phyloP scores from a whole-genome alignment of 208 protist genomes.

The Balamuthia mandrillaris region DNA sequence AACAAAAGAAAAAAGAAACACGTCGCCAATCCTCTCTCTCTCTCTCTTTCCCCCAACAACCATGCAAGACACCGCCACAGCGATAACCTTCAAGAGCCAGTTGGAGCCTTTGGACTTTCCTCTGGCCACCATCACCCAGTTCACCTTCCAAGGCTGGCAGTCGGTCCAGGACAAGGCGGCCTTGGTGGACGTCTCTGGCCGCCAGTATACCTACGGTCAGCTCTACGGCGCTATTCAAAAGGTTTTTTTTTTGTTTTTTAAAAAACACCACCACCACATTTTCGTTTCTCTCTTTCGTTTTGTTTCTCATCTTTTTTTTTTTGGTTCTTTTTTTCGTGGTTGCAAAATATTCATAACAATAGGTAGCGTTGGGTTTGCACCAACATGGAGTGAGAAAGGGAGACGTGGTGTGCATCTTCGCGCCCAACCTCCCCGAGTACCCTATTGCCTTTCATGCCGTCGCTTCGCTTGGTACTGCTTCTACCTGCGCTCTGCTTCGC shows the following conservation, averaged over 20 bases:
- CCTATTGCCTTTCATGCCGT: slow-evolving; percentile 38
- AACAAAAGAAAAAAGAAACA: no score
- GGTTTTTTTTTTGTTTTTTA: no score
- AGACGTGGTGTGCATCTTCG: slow-evolving; percentile 44
- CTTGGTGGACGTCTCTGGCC: background rate
- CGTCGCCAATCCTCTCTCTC: background rate
- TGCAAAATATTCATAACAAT: background rate
- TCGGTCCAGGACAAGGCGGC: background rate
- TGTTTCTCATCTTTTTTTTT: background rate
- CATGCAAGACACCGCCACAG: no score
- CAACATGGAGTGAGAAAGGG: slow-evolving; percentile 32
- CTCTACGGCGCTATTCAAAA: background rate
- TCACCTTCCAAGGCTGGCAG: background rate
- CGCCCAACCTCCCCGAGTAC: slow-evolving; percentile 53
- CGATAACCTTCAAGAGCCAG: background rate
- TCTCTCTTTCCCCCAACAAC: background rate
- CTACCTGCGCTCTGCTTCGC: background rate
- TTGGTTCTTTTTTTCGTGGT: background rate
- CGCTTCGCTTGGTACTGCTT: slow-evolving; percentile 9
- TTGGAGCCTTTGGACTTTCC: background rate
- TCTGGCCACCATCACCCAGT: background rate
- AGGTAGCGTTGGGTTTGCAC: background rate
- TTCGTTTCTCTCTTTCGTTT: background rate
- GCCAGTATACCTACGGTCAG: background rate
- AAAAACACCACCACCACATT: no score